Evolutionary conservation across 306 rosid genomes (phyloP), one percentile per base, ranked within the genome.

Genomic region (Prunus campanulata): DNA sequence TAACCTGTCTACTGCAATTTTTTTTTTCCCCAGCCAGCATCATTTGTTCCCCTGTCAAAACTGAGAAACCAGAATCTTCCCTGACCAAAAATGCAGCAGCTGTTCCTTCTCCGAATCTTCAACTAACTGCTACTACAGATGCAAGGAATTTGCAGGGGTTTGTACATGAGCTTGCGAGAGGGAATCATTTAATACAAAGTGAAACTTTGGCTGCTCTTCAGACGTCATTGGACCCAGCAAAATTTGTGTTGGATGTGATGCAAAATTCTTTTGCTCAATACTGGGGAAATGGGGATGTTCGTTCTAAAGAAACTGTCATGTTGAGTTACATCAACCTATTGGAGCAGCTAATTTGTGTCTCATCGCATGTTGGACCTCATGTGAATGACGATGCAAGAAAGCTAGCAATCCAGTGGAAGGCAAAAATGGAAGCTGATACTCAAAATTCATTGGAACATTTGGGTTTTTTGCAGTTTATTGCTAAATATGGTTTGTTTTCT

Each of bases 401-500:
- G 68, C 68, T 92, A 19, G 92, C 90, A 49, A 6, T 70, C 68
- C 75, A 72, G 22, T 81, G 91, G 91, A 82, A 82, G 80, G 74
- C 68, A 1, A 78, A 71, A 73, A 77, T 86, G 52, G 32, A 50
- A 64, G 70, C 55, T 63, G 46, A 70, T 46, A 16, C 54, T 16
- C 86, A 77, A 70, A 65, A 82, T 68, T 81, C 83, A 35, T 64
- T 74, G 72, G 88, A 74, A 77, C 75, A 73, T 81, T 73, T 92
- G 76, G 84, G 75, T 54, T 87, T 87, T 80, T 78, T 90, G 66
- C 86, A 74, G 62, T 78, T 92, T 56, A 24, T 89, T 42, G 83
- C 76, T 27, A 52, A 80, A 29, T 89, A 86, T 70, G 86, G 82
- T 56, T 77, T 91, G 70, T 49, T 54, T 68, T 72, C 88, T 72